Evolutionary conservation across 441 rosid species (phyloP).

Genomic region (Aquilaria agallochum): DNA sequence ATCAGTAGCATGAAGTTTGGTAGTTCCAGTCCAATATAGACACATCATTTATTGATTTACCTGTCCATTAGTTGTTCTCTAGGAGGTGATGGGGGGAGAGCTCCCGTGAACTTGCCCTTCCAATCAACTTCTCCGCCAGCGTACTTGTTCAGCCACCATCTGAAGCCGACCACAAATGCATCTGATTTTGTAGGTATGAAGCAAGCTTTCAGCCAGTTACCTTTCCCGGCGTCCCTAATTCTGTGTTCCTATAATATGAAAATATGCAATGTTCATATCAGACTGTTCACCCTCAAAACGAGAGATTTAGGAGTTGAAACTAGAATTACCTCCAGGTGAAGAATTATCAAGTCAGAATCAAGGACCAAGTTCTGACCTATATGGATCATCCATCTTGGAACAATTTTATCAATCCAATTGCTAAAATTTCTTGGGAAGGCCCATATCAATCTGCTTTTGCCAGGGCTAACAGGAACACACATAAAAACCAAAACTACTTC

Average conservation of each 20-base stretch:
- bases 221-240: constrained; percentile 51
- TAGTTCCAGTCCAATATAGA: neutral
- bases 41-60: constrained; percentile 19
- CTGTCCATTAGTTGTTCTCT: constrained; percentile 79
- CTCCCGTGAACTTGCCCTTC: constrained; percentile 58
- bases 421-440: constrained; percentile 65
- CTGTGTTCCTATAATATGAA: constrained; percentile 54
- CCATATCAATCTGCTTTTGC: constrained; percentile 82
- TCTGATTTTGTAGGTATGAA: constrained; percentile 77
- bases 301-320: neutral
- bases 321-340: constrained; percentile 63
- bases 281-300: neutral
- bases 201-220: constrained; percentile 80
- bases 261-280: neutral
- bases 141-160: constrained; percentile 73
- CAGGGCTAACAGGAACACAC: constrained; percentile 80
- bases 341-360: constrained; percentile 80
- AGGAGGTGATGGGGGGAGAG: constrained; percentile 68
- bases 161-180: constrained; percentile 66
- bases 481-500: constrained; percentile 33
- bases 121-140: constrained; percentile 59
- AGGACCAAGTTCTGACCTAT: constrained; percentile 59
- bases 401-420: constrained; percentile 51
- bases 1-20: neutral
- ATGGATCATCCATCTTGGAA: constrained; percentile 85